Percentiles rank a stretch among this genome's conserved stretches.
These are phyloP conservation scores for Pseudogymnoascus pannorum DNA, from an alignment of 2,329 filamentous ascomycete genomes.

Conservation along the genomic window DNA sequence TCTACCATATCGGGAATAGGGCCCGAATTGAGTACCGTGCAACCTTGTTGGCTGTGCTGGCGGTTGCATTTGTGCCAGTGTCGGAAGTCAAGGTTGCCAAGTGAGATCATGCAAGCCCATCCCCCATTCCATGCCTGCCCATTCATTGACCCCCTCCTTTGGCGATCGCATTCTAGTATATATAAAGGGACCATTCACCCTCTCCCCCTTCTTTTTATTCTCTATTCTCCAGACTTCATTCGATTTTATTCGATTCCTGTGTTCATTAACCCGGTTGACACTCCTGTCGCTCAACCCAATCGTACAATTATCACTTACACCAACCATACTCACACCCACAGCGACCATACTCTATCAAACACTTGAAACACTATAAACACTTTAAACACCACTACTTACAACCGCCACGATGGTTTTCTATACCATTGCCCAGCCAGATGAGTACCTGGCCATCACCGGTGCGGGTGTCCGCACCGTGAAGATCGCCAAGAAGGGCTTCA, in stretches of 20 bases:
- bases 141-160: neutral
- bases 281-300: neutral
- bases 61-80: neutral
- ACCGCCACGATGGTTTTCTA: conserved; percentile 45
- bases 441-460: conserved; percentile 84
- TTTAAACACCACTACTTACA: too few relatives aligned
- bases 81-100: neutral
- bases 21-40: neutral
- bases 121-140: neutral
- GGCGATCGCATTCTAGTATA: neutral
- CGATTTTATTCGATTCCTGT: neutral
- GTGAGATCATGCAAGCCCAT: neutral
- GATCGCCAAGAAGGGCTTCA: conserved; percentile 71
- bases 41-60: neutral
- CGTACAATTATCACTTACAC: neutral
- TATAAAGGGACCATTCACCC: conserved; percentile 1
- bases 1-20: too few relatives aligned
- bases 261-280: neutral
- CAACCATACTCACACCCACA: too few relatives aligned
- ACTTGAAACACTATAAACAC: too few relatives aligned
- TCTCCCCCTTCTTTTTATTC: neutral
- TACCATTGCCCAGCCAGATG: conserved; percentile 64
- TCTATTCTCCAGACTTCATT: neutral
- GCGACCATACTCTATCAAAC: too few relatives aligned
- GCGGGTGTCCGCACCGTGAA: conserved; percentile 65